A percentile compares a stretch with the other conserved stretches of the same genome.
Evolutionary conservation across 441 rosid species (phyloP).

Genomic region (Euphorbia neoarborescens): DNA sequence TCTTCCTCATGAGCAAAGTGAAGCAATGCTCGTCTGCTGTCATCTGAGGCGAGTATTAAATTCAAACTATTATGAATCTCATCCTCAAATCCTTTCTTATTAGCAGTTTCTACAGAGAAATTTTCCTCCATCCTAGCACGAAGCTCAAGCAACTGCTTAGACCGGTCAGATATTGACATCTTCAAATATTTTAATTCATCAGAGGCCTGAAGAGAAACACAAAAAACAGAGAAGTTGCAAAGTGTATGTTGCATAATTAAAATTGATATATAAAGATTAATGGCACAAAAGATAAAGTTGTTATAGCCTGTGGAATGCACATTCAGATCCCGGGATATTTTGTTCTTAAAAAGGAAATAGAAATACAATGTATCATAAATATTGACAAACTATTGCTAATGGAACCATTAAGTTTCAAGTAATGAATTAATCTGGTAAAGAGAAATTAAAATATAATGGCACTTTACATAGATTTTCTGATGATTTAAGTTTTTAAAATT

Average conservation of each 20-base stretch:
- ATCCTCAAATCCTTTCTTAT: slow-evolving; percentile 70
- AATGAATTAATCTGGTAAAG: not conserved
- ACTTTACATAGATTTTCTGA: not conserved
- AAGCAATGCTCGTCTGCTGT: slow-evolving; percentile 62
- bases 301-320: not conserved
- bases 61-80: slow-evolving; percentile 59
- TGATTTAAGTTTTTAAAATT: not conserved
- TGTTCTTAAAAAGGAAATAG: not conserved
- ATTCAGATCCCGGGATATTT: not conserved
- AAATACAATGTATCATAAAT: not conserved
- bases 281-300: not conserved
- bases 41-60: slow-evolving; percentile 68
- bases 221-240: not conserved
- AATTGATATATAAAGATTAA: not conserved
- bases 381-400: not conserved
- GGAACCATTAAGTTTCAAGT: not conserved
- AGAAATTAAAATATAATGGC: not conserved
- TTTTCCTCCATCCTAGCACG: slow-evolving; percentile 55
- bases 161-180: slow-evolving; percentile 58
- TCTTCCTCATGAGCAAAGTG: slow-evolving; percentile 67
- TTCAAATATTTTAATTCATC: slow-evolving; percentile 80
- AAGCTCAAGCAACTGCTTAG: slow-evolving; percentile 65
- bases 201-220: slow-evolving; percentile 39
- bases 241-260: not conserved
- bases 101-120: slow-evolving; percentile 43